phyloP scores from a whole-genome alignment of 768 basidiomycete species.

The Trametes cingulata region DNA sequence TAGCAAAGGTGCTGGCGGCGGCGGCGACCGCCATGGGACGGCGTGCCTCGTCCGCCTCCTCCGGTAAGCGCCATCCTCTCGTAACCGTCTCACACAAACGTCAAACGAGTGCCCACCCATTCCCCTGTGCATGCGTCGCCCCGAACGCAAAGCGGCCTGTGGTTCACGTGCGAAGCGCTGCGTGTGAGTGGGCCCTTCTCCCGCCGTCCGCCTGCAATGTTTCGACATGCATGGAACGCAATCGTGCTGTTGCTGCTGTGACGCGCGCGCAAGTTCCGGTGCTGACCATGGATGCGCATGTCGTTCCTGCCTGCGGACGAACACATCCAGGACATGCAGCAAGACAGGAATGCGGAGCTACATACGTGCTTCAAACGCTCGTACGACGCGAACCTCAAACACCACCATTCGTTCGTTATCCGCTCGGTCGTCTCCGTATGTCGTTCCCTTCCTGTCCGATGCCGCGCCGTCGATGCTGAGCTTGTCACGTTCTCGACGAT shows the following conservation, averaged over 20 bases:
- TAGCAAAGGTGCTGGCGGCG: neutral
- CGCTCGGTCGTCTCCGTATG: constrained; percentile 64
- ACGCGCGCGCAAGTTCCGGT: neutral
- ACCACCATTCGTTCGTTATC: constrained; percentile 68
- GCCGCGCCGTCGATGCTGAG: neutral
- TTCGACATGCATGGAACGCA: constrained; percentile 1
- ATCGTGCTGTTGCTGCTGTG: neutral
- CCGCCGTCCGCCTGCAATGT: neutral
- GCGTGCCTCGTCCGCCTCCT: constrained; percentile 65
- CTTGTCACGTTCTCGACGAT: neutral
- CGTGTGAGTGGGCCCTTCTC: constrained; percentile 18
- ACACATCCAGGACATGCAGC: constrained; percentile 54
- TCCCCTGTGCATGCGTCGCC: constrained; percentile 10
- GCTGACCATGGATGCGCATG: neutral
- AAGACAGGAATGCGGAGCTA: constrained; percentile 52
- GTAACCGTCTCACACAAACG: constrained; percentile 20
- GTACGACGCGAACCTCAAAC: constrained; percentile 66
- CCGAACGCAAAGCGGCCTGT: constrained; percentile 52
- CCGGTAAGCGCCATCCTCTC: constrained; percentile 46
- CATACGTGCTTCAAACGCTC: constrained; percentile 70
- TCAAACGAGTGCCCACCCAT: constrained; percentile 13
- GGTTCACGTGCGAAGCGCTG: constrained; percentile 67
- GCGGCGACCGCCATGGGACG: constrained; percentile 47
- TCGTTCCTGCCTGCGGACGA: neutral
- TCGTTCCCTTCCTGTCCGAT: constrained; percentile 28